Conservation (phyloP, 768 basidiomycete species). For the Panaeolus cyanescens region DNA sequence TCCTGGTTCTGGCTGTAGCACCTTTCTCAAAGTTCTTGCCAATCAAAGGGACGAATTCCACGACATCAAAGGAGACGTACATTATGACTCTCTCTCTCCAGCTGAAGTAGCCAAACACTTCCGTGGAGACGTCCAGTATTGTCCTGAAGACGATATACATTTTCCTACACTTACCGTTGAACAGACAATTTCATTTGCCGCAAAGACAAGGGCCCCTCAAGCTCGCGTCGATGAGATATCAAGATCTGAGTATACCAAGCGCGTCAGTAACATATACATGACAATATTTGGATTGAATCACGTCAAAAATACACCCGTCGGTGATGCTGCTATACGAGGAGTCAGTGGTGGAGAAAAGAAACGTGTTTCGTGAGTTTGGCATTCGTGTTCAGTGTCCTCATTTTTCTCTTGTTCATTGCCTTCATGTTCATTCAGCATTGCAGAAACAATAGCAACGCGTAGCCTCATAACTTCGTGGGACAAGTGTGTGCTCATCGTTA, state of each 20-base stretch:
- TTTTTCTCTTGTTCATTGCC: background rate
- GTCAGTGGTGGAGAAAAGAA: slow-evolving; percentile 80
- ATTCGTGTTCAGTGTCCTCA: no score
- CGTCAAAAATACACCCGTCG: slow-evolving; percentile 71
- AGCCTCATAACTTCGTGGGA: slow-evolving; percentile 75
- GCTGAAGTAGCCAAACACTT: slow-evolving; percentile 62
- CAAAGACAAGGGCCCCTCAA: slow-evolving; percentile 69
- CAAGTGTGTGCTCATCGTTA: slow-evolving; percentile 46
- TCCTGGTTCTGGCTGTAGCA: slow-evolving; percentile 84
- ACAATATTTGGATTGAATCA: slow-evolving; percentile 79
- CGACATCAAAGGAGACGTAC: slow-evolving; percentile 65
- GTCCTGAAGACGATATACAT: slow-evolving; percentile 84
- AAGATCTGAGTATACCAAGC: slow-evolving; percentile 43
- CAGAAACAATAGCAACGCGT: slow-evolving; percentile 64
- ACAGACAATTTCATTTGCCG: slow-evolving; percentile 72
- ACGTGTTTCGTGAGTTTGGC: slow-evolving; percentile 67
- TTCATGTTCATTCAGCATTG: slow-evolving; percentile 19
- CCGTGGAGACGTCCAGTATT: slow-evolving; percentile 81
- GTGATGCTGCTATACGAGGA: slow-evolving; percentile 73
- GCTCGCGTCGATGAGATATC: slow-evolving; percentile 43
- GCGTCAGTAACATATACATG: slow-evolving; percentile 55
- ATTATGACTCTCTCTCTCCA: slow-evolving; percentile 76
- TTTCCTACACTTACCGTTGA: slow-evolving; percentile 83
- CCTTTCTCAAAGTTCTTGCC: slow-evolving; percentile 79
- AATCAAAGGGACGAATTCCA: slow-evolving; percentile 75